Evolutionary conservation across 1,284 basidiomycete genomes (phyloP).

Genomic region (Sphaerobolus stellatus): DNA sequence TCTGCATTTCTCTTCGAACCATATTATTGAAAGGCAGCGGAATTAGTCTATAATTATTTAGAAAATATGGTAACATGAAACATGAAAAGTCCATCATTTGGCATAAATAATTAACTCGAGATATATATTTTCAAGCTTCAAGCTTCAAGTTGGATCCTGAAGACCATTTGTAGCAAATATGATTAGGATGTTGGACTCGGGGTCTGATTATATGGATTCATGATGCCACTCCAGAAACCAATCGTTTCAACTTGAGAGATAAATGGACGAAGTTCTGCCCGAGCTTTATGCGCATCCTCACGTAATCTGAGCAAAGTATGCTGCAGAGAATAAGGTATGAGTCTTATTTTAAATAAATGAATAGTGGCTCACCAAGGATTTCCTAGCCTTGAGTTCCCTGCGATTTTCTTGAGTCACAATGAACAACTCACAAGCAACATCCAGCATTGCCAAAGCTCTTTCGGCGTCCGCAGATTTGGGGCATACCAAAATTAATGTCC

Average conservation of each 20-base stretch:
- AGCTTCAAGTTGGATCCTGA: too few species aligned
- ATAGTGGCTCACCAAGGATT: slow-evolving; percentile 3
- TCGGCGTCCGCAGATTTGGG: slow-evolving; percentile 1
- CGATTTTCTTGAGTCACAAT: neutral
- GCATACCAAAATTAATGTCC: slow-evolving; percentile 3
- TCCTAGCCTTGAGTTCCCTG: neutral
- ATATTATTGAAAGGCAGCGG: too few species aligned
- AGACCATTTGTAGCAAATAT: too few species aligned
- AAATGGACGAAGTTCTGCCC: neutral
- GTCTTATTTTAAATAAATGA: neutral
- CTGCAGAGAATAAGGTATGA: neutral
- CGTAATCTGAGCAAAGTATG: slow-evolving; percentile 2
- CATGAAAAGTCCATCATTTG: too few species aligned
- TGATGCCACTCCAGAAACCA: slow-evolving; percentile 8
- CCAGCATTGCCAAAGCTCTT: neutral
- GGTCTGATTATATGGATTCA: slow-evolving; percentile 3
- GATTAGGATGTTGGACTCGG: neutral
- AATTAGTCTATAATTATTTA: too few species aligned
- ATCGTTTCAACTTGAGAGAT: neutral
- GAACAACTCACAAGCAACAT: slow-evolving; percentile 3
- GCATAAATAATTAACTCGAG: too few species aligned
- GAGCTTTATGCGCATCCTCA: slow-evolving; percentile 1
- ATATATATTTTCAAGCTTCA: too few species aligned
- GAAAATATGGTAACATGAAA: too few species aligned
- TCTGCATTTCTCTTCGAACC: too few species aligned